These are phyloP conservation scores for Ogataea paradorogensis DNA, from an alignment of 805 yeast genomes.

Conservation along the genomic window DNA sequence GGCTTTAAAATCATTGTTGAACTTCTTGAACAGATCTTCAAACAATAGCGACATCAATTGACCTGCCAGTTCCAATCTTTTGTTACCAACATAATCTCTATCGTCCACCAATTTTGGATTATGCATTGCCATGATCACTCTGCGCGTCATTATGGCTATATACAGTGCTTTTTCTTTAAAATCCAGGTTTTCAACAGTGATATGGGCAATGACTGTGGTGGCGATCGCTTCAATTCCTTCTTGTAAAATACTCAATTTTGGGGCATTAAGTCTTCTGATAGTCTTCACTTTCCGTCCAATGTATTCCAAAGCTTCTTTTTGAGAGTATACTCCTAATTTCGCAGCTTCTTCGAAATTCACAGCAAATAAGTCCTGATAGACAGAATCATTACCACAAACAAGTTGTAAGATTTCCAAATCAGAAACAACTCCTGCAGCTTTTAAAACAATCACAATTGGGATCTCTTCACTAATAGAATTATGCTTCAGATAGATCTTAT, in stretches of 20 bases:
- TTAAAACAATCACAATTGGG: slow-evolving; percentile 87
- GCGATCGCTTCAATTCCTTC: slow-evolving; percentile 98
- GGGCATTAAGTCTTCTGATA: slow-evolving; percentile 79
- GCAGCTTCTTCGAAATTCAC: slow-evolving; percentile 94
- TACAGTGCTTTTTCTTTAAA: slow-evolving; percentile 93
- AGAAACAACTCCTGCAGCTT: slow-evolving; percentile 92
- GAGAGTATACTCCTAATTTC: slow-evolving; percentile 79
- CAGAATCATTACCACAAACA: slow-evolving; percentile 86
- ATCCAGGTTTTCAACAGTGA: slow-evolving; percentile 76
- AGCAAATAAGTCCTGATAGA: slow-evolving; percentile 88
- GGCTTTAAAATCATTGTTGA: slow-evolving; percentile 91
- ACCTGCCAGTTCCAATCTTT: slow-evolving; percentile 95
- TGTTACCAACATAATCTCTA: slow-evolving; percentile 97
- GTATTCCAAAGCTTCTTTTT: slow-evolving; percentile 88
- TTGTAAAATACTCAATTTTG: slow-evolving; percentile 74
- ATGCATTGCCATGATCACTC: slow-evolving; percentile 93
- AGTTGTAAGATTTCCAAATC: slow-evolving; percentile 92
- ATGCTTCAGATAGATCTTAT: slow-evolving; percentile 85
- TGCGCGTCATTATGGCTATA: slow-evolving; percentile 93
- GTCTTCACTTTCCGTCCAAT: slow-evolving; percentile 92
- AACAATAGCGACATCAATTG: slow-evolving; percentile 92
- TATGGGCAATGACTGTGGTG: slow-evolving; percentile 92
- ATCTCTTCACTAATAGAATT: slow-evolving; percentile 94
- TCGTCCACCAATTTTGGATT: slow-evolving; percentile 96
- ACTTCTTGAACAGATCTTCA: slow-evolving; percentile 96